Conservation (phyloP, 805 yeast genomes). For the Alloascoidea hylecoeti region DNA sequence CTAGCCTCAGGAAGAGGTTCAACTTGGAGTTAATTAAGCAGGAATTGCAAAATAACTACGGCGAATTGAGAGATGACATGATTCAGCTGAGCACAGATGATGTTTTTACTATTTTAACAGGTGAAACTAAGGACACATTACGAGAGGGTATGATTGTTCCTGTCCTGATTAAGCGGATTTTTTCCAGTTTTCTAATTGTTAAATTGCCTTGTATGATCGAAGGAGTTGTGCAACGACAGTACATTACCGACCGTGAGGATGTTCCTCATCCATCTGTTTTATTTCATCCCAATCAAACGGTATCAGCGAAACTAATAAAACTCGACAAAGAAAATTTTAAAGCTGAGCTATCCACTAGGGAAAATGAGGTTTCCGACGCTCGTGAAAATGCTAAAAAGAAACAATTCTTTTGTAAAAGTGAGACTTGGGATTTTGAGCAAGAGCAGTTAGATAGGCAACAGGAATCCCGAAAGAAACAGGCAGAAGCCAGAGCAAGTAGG, state of each 20-base stretch:
- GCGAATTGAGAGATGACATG: constrained; percentile 68
- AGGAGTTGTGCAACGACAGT: constrained; percentile 24
- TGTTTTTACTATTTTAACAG: constrained; percentile 79
- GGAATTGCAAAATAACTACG: constrained; percentile 79
- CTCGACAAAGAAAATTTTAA: constrained; percentile 65
- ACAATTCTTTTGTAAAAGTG: constrained; percentile 30
- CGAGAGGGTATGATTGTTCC: constrained; percentile 61
- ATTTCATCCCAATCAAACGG: constrained; percentile 58
- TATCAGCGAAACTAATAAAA: constrained; percentile 63
- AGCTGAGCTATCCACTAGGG: constrained; percentile 60
- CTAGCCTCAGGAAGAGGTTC: constrained; percentile 59
- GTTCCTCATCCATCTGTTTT: constrained; percentile 30
- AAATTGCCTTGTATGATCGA: constrained; percentile 49
- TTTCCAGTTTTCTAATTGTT: constrained; percentile 24
- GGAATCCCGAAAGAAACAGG: constrained; percentile 40
- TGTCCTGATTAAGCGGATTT: constrained; percentile 53
- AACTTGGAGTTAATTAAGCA: constrained; percentile 74
- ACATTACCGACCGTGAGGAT: constrained; percentile 21
- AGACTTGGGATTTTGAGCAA: constrained; percentile 69
- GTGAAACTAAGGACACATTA: constrained; percentile 64
- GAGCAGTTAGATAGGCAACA: constrained; percentile 51
- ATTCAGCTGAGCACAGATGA: constrained; percentile 51
- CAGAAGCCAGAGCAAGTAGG: constrained; percentile 56
- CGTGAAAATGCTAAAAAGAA: constrained; percentile 22
- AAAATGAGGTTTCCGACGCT: constrained; percentile 47